A percentile compares a stretch with the other conserved stretches of the same genome.
Evolutionary conservation across 169 alveolate genomes (phyloP).

Genomic region (Cryptosporidium parvum): DNA sequence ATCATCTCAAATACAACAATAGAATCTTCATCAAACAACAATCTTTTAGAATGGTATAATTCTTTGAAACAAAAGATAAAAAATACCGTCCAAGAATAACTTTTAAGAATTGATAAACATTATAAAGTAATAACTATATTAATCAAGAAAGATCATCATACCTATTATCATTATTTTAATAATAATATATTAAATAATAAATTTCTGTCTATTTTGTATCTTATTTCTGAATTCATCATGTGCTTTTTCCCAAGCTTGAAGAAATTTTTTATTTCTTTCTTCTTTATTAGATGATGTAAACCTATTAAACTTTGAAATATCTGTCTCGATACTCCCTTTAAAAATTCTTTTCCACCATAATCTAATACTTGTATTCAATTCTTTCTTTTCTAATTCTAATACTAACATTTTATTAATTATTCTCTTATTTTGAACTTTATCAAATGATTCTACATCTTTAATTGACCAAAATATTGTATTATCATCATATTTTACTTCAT

Average conservation of each 20-base stretch:
- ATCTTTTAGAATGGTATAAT: conserved; percentile 7
- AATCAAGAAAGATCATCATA: not conserved
- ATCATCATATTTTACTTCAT: conserved; percentile 25
- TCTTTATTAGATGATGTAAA: conserved; percentile 7
- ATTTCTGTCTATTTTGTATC: conserved; percentile 14
- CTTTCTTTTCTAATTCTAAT: conserved; percentile 41
- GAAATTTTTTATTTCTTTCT: conserved; percentile 32
- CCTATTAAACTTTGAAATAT: conserved; percentile 1
- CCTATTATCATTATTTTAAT: not conserved
- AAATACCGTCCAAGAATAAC: not conserved
- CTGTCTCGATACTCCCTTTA: conserved; percentile 32
- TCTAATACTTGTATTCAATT: conserved; percentile 8
- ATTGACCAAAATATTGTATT: conserved; percentile 55
- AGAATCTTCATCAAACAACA: not conserved
- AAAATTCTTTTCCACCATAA: conserved; percentile 62
- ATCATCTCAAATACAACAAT: not conserved
- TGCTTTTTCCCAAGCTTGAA: conserved; percentile 46
- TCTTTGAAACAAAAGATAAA: conserved; percentile 27
- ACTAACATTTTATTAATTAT: not conserved
- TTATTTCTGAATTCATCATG: conserved; percentile 26
- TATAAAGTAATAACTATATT: not conserved
- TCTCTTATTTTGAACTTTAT: not conserved
- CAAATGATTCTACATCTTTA: conserved; percentile 5
- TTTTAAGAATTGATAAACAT: not conserved
- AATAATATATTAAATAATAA: not conserved